phyloP scores from a whole-genome alignment of 2,329 filamentous ascomycete species.

The Paraphoma sp. region DNA sequence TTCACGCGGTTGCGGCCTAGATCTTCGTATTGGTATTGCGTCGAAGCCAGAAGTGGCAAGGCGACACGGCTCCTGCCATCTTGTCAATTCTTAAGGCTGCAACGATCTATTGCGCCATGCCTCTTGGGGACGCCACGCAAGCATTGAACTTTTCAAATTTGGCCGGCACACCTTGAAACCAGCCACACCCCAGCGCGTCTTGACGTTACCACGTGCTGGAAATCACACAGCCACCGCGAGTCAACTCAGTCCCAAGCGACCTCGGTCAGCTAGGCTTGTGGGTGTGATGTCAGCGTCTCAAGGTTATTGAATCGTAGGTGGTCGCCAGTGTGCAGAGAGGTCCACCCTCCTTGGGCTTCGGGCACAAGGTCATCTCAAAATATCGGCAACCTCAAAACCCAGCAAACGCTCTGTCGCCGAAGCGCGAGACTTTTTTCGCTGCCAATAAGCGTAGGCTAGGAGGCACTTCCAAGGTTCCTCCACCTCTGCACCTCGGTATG shows the following conservation, averaged over 20 bases:
- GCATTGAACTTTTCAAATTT: not conserved
- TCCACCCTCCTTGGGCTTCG: constrained; percentile 26
- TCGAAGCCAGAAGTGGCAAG: not conserved
- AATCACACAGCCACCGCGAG: not conserved
- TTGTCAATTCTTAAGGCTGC: not conserved
- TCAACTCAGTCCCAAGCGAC: constrained; percentile 34
- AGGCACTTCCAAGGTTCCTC: constrained; percentile 20
- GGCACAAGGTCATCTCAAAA: constrained; percentile 21
- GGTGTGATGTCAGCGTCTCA: constrained; percentile 3
- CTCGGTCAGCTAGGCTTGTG: constrained; percentile 17
- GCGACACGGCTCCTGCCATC: not conserved
- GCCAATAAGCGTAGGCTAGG: constrained; percentile 21
- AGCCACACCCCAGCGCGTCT: not conserved
- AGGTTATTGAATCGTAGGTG: not conserved
- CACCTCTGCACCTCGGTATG: not conserved
- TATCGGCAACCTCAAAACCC: constrained; percentile 21
- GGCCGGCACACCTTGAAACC: not conserved
- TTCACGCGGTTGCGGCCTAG: not conserved
- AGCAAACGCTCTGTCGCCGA: constrained; percentile 14
- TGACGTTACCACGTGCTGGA: not conserved
- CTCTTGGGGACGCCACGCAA: not conserved
- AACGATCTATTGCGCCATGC: not conserved
- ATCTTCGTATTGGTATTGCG: not conserved
- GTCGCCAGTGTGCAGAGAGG: constrained; percentile 19
- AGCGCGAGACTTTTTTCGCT: constrained; percentile 26